phyloP scores from a whole-genome alignment of 2,329 filamentous ascomycete genomes.

The Alternaria brassicicola region DNA sequence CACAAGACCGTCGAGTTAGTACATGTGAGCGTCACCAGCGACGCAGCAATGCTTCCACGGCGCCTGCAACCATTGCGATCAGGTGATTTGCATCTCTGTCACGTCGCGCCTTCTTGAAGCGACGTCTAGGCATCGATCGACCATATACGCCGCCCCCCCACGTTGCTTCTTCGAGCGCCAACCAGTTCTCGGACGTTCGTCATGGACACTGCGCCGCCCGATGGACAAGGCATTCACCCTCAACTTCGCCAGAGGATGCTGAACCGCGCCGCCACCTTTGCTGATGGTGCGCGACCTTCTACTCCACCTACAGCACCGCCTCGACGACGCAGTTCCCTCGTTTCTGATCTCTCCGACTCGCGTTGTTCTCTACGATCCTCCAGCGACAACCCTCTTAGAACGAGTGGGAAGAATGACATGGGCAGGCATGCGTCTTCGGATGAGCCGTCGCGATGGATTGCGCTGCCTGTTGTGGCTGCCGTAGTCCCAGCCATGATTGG shows the following conservation, averaged over 20 bases:
- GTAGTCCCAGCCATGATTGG: slow-evolving; percentile 86
- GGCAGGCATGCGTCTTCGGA: slow-evolving; percentile 46
- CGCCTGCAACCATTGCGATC: slow-evolving; percentile 1
- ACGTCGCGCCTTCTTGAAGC: slow-evolving; percentile 5
- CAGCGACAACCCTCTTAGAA: slow-evolving; percentile 71
- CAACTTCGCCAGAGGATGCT: slow-evolving; percentile 44
- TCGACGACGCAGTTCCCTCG: slow-evolving; percentile 74
- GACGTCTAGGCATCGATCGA: slow-evolving; percentile 1
- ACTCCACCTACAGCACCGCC: slow-evolving; percentile 19
- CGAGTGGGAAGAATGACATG: slow-evolving; percentile 40
- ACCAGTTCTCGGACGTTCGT: slow-evolving; percentile 8
- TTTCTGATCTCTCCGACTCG: slow-evolving; percentile 79
- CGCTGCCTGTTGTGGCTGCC: slow-evolving; percentile 80
- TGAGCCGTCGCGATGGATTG: slow-evolving; percentile 74
- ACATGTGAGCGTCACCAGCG: slow-evolving; percentile 16
- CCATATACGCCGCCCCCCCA: background rate
- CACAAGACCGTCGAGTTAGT: slow-evolving; percentile 10
- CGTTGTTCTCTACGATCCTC: slow-evolving; percentile 68
- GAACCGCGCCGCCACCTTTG: slow-evolving; percentile 45
- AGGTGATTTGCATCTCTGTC: slow-evolving; percentile 4
- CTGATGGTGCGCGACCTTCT: slow-evolving; percentile 36
- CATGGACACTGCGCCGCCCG: slow-evolving; percentile 37
- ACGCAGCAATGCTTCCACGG: slow-evolving; percentile 18
- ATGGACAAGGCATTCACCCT: slow-evolving; percentile 32
- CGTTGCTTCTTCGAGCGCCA: slow-evolving; percentile 8